Evolutionary conservation across 2,329 filamentous ascomycete species (phyloP).

Genomic region (Corinectria fuckeliana): DNA sequence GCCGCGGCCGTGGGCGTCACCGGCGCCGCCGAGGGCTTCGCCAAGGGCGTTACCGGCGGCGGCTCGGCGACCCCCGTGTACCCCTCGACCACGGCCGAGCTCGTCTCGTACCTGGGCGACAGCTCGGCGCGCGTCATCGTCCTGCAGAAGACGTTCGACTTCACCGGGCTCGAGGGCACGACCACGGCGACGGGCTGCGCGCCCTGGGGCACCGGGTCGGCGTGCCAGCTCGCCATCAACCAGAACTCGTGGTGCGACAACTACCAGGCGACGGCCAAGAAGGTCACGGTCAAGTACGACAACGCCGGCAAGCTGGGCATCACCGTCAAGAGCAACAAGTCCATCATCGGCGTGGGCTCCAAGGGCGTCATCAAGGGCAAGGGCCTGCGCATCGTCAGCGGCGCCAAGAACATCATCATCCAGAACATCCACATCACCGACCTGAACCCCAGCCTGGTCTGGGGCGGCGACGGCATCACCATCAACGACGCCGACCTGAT

Average conservation of each 20-base stretch:
- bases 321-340: slow-evolving; percentile 63
- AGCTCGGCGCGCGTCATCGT: slow-evolving; percentile 61
- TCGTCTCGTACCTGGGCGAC: slow-evolving; percentile 65
- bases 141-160: slow-evolving; percentile 62
- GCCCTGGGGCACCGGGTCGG: slow-evolving; percentile 60
- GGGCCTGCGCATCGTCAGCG: slow-evolving; percentile 57
- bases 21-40: slow-evolving; percentile 51
- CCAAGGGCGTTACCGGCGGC: slow-evolving; percentile 64
- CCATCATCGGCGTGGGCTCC: slow-evolving; percentile 58
- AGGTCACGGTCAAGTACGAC: slow-evolving; percentile 54
- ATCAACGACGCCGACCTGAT: slow-evolving; percentile 53
- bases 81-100: slow-evolving; percentile 60
- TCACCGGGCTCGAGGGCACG: slow-evolving; percentile 61
- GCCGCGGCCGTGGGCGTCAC: slow-evolving; percentile 50
- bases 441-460: slow-evolving; percentile 64
- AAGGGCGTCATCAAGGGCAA: slow-evolving; percentile 64
- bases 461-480: slow-evolving; percentile 66
- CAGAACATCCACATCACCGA: slow-evolving; percentile 64
- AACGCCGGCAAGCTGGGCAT: slow-evolving; percentile 59
- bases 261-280: slow-evolving; percentile 59
- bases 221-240: slow-evolving; percentile 67
- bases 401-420: slow-evolving; percentile 63
- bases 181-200: slow-evolving; percentile 61
- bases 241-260: slow-evolving; percentile 65
- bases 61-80: slow-evolving; percentile 60